A percentile compares a stretch with the other conserved stretches of the same genome.
Conservation (phyloP, 331 rosid genomes). For the Spiraea crenata region DNA sequence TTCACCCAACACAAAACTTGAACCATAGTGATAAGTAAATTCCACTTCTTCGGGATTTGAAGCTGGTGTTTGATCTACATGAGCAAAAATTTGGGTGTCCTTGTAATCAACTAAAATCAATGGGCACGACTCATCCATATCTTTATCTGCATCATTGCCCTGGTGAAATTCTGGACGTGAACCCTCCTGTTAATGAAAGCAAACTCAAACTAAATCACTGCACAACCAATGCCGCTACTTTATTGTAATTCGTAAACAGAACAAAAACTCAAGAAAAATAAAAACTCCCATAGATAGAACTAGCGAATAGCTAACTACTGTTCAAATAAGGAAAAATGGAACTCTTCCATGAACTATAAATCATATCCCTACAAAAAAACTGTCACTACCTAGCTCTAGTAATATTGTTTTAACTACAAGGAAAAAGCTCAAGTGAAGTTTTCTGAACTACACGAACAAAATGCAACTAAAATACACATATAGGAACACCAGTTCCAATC, state of each 20-base stretch:
- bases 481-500: background rate
- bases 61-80: conserved; percentile 52
- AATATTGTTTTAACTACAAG: background rate
- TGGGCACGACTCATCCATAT: conserved; percentile 38
- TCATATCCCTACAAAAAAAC: no score
- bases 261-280: background rate
- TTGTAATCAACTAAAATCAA: conserved; percentile 47
- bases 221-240: conserved; percentile 11
- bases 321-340: background rate
- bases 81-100: conserved; percentile 40
- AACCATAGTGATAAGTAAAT: conserved; percentile 53
- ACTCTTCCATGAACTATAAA: no score
- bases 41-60: conserved; percentile 39
- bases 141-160: conserved; percentile 27
- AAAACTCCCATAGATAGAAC: background rate
- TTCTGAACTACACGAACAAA: background rate
- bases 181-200: conserved; percentile 44
- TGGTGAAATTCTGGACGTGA: conserved; percentile 23
- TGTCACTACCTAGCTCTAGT: background rate
- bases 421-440: background rate
- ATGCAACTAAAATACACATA: background rate
- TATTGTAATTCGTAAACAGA: background rate
- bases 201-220: conserved; percentile 11
- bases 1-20: conserved; percentile 74
- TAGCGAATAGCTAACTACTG: background rate